Conservation (phyloP, 176 grass and related monocot species). For the Oryza coarctata region DNA sequence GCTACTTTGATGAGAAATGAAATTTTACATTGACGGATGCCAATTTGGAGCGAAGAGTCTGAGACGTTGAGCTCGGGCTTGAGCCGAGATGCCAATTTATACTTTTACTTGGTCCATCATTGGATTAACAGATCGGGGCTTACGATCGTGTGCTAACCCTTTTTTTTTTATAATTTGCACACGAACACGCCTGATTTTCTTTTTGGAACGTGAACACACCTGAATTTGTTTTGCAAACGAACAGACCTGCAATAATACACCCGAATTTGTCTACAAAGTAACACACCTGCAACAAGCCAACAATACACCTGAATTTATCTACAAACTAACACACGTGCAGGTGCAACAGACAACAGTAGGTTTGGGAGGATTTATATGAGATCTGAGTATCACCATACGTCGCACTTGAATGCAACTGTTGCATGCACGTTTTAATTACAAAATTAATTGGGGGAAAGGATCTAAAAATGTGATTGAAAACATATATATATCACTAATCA, state of each 20-base stretch:
- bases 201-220: no score
- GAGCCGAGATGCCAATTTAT: not conserved
- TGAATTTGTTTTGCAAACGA: no score
- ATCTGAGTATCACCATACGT: not conserved
- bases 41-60: no score
- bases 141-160: not conserved
- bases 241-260: no score
- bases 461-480: not conserved
- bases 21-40: not conserved
- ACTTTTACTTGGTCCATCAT: not conserved
- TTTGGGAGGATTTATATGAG: not conserved
- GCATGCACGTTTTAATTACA: conserved; percentile 34
- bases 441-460: not conserved
- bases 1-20: not conserved
- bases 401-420: not conserved
- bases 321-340: no score
- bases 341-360: no score
- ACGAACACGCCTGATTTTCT: no score
- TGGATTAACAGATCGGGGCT: not conserved
- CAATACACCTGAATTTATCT: no score
- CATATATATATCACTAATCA: conserved; percentile 16
- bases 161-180: not conserved
- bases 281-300: no score
- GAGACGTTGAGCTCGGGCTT: no score
- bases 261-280: no score